These are phyloP conservation scores for Agarophyton chilense DNA, from an alignment of 23 red algal species.

Conservation along the genomic window DNA sequence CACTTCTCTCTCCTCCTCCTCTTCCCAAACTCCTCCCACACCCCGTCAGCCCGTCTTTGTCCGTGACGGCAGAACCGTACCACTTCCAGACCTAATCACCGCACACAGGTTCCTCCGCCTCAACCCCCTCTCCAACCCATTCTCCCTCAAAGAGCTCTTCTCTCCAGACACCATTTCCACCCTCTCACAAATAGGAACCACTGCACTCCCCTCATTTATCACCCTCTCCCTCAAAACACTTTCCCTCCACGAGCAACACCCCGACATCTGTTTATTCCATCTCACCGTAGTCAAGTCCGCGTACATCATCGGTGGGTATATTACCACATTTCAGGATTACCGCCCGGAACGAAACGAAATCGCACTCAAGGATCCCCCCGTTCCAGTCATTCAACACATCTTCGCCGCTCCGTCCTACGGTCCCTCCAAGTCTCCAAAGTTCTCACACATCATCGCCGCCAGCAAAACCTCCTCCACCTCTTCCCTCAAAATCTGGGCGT, in stretches of 20 bases:
- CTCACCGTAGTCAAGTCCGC: background rate
- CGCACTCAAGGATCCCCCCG: background rate
- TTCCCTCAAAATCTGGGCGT: no score
- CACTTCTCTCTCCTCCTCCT: background rate
- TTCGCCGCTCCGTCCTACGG: constrained; percentile 5
- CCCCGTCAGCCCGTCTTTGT: constrained; percentile 4
- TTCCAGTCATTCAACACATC: background rate
- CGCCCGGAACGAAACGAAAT: constrained; percentile 17
- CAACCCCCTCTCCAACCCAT: background rate
- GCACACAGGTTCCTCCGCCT: background rate
- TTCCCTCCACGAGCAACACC: background rate
- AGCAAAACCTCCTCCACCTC: no score
- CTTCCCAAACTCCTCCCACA: background rate
- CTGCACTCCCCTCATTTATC: background rate
- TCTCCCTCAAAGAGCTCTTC: background rate
- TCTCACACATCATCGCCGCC: constrained; percentile 15
- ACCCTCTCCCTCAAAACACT: background rate
- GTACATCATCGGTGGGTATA: background rate
- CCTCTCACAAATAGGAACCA: no score
- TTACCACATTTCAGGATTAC: background rate
- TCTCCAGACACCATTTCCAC: background rate
- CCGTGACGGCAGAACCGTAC: background rate
- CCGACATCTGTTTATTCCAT: background rate
- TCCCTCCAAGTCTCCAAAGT: background rate
- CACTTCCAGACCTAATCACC: no score